phyloP scores from a whole-genome alignment of 345 rosid species.

The Populus simonii region DNA sequence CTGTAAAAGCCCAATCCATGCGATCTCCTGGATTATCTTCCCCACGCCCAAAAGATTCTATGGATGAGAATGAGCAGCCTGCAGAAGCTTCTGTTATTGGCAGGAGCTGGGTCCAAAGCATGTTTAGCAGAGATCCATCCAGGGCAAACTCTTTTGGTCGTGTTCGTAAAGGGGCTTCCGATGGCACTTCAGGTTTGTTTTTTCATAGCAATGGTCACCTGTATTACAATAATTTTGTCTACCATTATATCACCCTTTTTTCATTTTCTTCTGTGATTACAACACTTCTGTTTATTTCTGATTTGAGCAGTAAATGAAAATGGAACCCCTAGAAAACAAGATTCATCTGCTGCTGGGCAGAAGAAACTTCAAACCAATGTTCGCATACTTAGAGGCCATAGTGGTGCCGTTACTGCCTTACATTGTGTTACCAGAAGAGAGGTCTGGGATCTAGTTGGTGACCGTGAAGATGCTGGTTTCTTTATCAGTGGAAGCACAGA shows the following conservation, averaged over 20 bases:
- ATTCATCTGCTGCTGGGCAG: slow-evolving; percentile 67
- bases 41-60: slow-evolving; percentile 72
- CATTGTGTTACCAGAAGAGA: slow-evolving; percentile 97
- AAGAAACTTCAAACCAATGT: slow-evolving; percentile 91
- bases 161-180: slow-evolving; percentile 80
- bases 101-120: slow-evolving; percentile 99
- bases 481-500: slow-evolving; percentile 99
- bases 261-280: neutral
- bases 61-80: slow-evolving; percentile 78
- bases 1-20: slow-evolving; percentile 55
- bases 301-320: slow-evolving; percentile 36
- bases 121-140: slow-evolving; percentile 93
- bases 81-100: slow-evolving; percentile 90
- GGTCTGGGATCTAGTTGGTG: slow-evolving; percentile 97
- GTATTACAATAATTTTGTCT: neutral
- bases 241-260: neutral
- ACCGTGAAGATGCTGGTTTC: slow-evolving; percentile 99
- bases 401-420: slow-evolving; percentile 90
- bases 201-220: slow-evolving; percentile 6
- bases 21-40: slow-evolving; percentile 73
- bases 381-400: slow-evolving; percentile 84
- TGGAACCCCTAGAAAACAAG: slow-evolving; percentile 55
- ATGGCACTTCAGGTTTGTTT: slow-evolving; percentile 59
- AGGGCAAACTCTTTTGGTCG: slow-evolving; percentile 71
- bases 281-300: neutral